Evolutionary conservation across 2,329 filamentous ascomycete genomes (phyloP), one percentile per base, ranked within the genome.

Genomic region (Microdochium bolleyi): DNA sequence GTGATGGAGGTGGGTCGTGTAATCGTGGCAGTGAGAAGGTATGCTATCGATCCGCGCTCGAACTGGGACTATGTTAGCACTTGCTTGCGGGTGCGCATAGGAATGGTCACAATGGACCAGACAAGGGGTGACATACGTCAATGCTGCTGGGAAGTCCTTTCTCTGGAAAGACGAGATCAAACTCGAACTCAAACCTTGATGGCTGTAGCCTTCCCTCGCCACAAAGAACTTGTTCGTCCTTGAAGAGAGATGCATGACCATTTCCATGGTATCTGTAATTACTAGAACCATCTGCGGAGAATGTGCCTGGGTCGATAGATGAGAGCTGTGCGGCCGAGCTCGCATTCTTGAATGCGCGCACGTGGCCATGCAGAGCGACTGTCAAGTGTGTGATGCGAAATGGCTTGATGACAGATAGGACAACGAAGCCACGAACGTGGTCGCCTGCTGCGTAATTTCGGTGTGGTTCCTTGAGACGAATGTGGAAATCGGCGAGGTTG

Each of bases 21-120:
- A 53, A 97, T 70, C 9, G 91, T 96, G 30, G 92, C 87, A 5
- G 89, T 92, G 61, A 97, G 81, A 73, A 92, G 84, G 71, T 97
- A 99, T 21, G 88, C 87, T 61, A 99, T 89, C 2, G 89, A 92
- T 34, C 94, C 94, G 64, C 92, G 85, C 71, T 97, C 94, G 68
- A 99, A 99, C 91, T 97, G 68, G 41, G 19, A 19, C 8, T 22
- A 24, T 7, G 41, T 46, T 19, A 46, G 41, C 22, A 46, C 21
- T 22, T 19, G 34, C 11, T 19, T 38, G 34, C 16, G n/a, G 16
- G 13, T 19, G 34, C n/a, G 34, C 13, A 32, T 37, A 49, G 24
- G 37, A 49, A 59, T 41, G 19, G 41, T 10, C 41, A 22, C 10
- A n/a, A 7, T 19, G 41, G 22, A 46, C 7, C 37, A 19, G 14